A percentile compares a stretch with the other conserved stretches of the same genome.
Conservation (phyloP, 164 flowering plant genomes). For the Pachysandra terminalis region DNA sequence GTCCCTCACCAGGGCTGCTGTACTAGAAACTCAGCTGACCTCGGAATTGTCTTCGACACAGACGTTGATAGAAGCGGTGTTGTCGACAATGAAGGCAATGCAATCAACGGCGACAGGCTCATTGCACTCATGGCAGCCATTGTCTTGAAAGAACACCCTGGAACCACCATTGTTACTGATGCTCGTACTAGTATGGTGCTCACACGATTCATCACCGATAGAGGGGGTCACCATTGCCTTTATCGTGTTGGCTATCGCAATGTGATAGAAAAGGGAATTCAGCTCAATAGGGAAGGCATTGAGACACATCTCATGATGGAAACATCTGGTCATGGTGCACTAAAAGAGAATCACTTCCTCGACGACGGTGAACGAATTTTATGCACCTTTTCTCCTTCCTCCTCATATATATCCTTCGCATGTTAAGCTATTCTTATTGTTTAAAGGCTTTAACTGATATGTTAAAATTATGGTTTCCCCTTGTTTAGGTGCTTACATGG, state of each 20-base stretch:
- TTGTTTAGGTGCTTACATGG: slow-evolving; percentile 82
- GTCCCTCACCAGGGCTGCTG: slow-evolving; percentile 72
- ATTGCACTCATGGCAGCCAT: slow-evolving; percentile 90
- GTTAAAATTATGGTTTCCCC: not conserved
- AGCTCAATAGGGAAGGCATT: slow-evolving; percentile 70
- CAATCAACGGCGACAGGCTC: slow-evolving; percentile 83
- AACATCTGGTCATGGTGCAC: slow-evolving; percentile 92
- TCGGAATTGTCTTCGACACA: slow-evolving; percentile 88
- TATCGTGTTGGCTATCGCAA: slow-evolving; percentile 88
- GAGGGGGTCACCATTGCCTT: slow-evolving; percentile 86
- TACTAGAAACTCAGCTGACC: slow-evolving; percentile 63
- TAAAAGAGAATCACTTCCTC: slow-evolving; percentile 81
- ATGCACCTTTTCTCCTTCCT: not conserved
- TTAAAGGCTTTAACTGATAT: no score
- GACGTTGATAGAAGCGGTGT: slow-evolving; percentile 97
- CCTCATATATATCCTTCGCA: no score
- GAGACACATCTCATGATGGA: slow-evolving; percentile 97
- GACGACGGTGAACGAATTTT: slow-evolving; percentile 87
- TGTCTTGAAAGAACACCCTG: slow-evolving; percentile 75
- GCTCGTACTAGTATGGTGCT: slow-evolving; percentile 80
- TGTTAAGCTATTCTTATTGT: not conserved
- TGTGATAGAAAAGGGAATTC: slow-evolving; percentile 87
- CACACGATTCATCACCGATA: slow-evolving; percentile 50
- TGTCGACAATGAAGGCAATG: slow-evolving; percentile 68
- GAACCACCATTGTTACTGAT: slow-evolving; percentile 79